Conservation (phyloP, 73 alveolate species). For the Paramecium sexaurelia region DNA sequence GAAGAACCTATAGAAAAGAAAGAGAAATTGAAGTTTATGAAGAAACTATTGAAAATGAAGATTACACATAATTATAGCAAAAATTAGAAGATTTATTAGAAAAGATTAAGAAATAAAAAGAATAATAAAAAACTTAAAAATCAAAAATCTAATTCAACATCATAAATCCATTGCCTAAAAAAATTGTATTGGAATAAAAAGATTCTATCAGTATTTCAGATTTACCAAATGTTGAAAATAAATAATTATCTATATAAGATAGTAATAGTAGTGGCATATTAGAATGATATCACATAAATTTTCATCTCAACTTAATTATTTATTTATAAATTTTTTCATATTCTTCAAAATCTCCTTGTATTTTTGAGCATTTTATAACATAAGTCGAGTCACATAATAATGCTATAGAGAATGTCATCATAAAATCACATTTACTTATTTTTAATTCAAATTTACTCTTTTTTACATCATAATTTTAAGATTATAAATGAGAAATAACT, state of each 20-base stretch:
- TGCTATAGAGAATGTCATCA: not conserved
- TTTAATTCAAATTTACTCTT: not conserved
- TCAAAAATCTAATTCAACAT: not conserved
- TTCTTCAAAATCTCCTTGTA: slow-evolving; percentile 13
- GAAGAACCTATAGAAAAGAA: slow-evolving; percentile 56
- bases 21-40: slow-evolving; percentile 28
- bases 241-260: not conserved
- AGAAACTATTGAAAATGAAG: slow-evolving; percentile 17
- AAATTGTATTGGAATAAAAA: not conserved
- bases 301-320: slow-evolving; percentile 26
- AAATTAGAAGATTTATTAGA: not conserved
- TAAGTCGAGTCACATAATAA: not conserved
- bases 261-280: slow-evolving; percentile 45
- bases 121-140: not conserved
- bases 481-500: not conserved
- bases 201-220: not conserved
- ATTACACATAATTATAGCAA: not conserved
- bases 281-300: not conserved
- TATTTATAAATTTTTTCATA: slow-evolving; percentile 14
- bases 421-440: not conserved
- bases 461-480: slow-evolving; percentile 2
- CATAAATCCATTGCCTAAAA: not conserved
- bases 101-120: slow-evolving; percentile 3
- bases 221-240: not conserved
- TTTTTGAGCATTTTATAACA: slow-evolving; percentile 3